Evolutionary conservation across 2,329 filamentous ascomycete species (phyloP), one percentile per base, ranked within the genome.

Genomic region (Phialocephala sp.): DNA sequence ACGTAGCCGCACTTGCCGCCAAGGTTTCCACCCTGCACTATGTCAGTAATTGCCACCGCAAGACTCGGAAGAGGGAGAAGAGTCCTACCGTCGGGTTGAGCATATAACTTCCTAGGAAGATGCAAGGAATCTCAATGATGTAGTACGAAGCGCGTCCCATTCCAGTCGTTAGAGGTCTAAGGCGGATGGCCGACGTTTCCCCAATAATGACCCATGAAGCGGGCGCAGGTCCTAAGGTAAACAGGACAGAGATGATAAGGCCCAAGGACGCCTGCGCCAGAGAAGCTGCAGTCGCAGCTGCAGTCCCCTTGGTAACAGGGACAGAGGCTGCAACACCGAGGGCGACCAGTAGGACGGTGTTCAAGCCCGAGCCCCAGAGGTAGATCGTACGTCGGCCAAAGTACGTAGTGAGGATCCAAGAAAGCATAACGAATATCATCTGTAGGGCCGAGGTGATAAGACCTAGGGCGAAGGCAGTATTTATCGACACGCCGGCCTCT

Each of bases 131-230:
- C 65, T 90, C 84, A 67, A 87, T 79, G 5, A 88, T 71, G 77
- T 90, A 90, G 81, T 90, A 90, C 14, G 81, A 78, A 61, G 78
- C 87, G 74, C 88, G 87, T 74, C 88, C 88, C 59, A 89, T 77
- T 76, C 87, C 88, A 27, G 87, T 90, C 2, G 85, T 90, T n/a
- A 90, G 78, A 56, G 88, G 85, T 57, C 88, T 77, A 36, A 90
- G 87, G 67, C 88, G 87, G 62, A 90, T 83, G 59, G 88, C 79
- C 0, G 88, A 89, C 1, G 88, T 90, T 77, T 90, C 88, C 70
- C 84, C 87, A 56, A 90, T 90, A 70, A 90, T 87, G 77, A 87
- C 85, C 83, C 84, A 90, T 11, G 87, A 89, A 47, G 85, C 84
- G 56, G 88, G 88, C 1, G 86, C 88, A 32, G 86, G 86, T 70